Evolutionary conservation across 139 green algal species (phyloP).

Genomic region (Micractinium sp.): DNA sequence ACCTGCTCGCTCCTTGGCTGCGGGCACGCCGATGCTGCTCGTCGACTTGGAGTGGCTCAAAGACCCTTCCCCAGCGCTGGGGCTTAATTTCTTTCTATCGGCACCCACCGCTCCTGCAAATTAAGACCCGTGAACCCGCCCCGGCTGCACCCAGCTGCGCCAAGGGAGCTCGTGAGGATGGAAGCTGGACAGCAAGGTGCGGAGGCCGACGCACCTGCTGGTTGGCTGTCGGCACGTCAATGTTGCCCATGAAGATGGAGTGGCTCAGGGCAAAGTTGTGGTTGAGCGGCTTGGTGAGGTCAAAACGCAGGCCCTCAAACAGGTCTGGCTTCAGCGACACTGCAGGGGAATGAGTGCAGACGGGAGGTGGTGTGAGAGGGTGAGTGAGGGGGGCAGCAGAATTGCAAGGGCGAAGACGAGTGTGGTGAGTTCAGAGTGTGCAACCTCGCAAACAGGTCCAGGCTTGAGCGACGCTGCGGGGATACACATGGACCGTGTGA

Average conservation of each 20-base stretch:
- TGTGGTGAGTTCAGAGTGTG: background rate
- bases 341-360: constrained; percentile 44
- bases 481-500: background rate
- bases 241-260: constrained; percentile 93
- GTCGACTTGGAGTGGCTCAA: too few relatives aligned
- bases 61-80: background rate
- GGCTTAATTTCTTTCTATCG: background rate
- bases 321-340: constrained; percentile 96
- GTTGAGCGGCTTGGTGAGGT: constrained; percentile 98
- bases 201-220: constrained; percentile 40
- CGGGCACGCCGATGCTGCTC: too few relatives aligned
- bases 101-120: background rate
- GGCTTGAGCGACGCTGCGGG: background rate
- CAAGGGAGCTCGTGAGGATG: background rate
- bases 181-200: background rate
- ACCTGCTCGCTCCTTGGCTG: too few relatives aligned
- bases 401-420: background rate
- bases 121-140: too few relatives aligned
- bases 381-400: background rate
- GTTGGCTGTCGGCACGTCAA: constrained; percentile 84
- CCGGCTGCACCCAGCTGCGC: too few relatives aligned
- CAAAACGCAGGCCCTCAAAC: constrained; percentile 97
- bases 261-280: constrained; percentile 96
- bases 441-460: background rate
- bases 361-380: background rate